Base-by-base conservation (phyloP, 805 yeast species). In the Candida vaughaniae region DNA sequence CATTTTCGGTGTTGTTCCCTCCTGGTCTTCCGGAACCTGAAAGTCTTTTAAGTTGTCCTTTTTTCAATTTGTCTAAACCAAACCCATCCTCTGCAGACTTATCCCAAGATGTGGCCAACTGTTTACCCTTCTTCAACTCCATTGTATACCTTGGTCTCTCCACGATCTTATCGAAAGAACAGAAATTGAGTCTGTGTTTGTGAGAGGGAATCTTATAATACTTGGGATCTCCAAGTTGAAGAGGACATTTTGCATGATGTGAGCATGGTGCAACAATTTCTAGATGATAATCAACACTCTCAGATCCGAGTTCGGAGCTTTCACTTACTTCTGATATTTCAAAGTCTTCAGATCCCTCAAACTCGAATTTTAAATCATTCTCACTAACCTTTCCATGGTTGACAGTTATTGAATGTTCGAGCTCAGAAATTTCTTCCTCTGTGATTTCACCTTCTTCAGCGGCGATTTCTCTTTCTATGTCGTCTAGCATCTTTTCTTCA, bases 201-300 rank as follows among this genome's bases (percentile, higher is more conserved):
- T 86, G 87, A 16, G 73, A 58, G 25, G 76, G 69, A 29, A 69
- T 72, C 26, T 68, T 66, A 53, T 81, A 85, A 51, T 73, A 78
- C 23, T 75, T 76, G 2, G 95, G 86, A 33, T 83, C 83, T 10
- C 83, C 81, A 22, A 79, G 70, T 58, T 90, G 97, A 37, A 91
- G 63, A 0, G 98, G 97, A 52, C 97, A 90, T 46, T 69, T 73
- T 9, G 81, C 77, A 51, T 88, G 96, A 56, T 93, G 97, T 1
- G 91, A 62, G 54, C 97, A 93, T 3, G 99, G 99, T 0, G 96
- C 96, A 14, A 91, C 54, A 6, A 91, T 71, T 27, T 75, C 73
- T 34, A 89, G 52, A 46, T 82, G 81, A 52, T 74, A 71, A 53
- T 74, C 60, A 29, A 62, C 62, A 23, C 58, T 51, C 23, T 56